A percentile compares a stretch with the other conserved stretches of the same genome.
Evolutionary conservation across 2,329 filamentous ascomycete genomes (phyloP).

Genomic region (Didymella exigua): DNA sequence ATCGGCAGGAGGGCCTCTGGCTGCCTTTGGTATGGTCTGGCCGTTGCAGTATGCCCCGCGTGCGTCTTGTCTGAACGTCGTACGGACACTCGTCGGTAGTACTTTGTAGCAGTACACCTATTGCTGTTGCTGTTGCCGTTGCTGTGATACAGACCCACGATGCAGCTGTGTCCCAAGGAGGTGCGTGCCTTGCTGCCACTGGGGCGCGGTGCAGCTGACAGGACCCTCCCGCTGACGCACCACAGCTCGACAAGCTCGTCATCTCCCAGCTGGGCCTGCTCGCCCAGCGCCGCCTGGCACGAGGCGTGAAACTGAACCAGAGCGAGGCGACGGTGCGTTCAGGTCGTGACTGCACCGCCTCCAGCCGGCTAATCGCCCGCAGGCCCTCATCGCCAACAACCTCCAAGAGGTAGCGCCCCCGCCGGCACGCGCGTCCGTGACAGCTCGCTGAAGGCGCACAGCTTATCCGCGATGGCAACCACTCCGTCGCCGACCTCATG

Average conservation of each 20-base stretch:
- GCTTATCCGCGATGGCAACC: conserved; percentile 94
- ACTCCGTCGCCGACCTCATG: conserved; percentile 94
- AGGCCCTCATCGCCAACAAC: conserved; percentile 84
- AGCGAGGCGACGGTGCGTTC: conserved; percentile 75
- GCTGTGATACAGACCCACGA: conserved; percentile 20
- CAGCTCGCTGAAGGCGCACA: conserved; percentile 45
- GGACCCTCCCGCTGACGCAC: conserved; percentile 31
- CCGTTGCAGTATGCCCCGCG: background rate
- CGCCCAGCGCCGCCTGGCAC: conserved; percentile 84
- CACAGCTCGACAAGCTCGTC: conserved; percentile 91
- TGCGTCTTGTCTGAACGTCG: conserved; percentile 1
- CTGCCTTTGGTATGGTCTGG: conserved; percentile 4
- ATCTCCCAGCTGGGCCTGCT: conserved; percentile 87
- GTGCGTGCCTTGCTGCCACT: conserved; percentile 26
- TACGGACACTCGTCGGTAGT: too few species aligned
- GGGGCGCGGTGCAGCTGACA: background rate
- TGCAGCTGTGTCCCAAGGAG: conserved; percentile 49
- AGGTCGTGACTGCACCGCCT: background rate
- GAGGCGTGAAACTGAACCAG: conserved; percentile 89
- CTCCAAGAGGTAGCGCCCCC: conserved; percentile 73
- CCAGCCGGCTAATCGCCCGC: conserved; percentile 12
- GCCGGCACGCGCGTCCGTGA: conserved; percentile 4
- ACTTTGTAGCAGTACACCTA: background rate
- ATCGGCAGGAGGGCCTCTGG: conserved; percentile 7
- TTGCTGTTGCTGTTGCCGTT: background rate